Percentiles rank a stretch among this genome's conserved stretches.
Conservation (phyloP, 192 early-diverging fungal genomes). For the Linnemannia zychae region DNA sequence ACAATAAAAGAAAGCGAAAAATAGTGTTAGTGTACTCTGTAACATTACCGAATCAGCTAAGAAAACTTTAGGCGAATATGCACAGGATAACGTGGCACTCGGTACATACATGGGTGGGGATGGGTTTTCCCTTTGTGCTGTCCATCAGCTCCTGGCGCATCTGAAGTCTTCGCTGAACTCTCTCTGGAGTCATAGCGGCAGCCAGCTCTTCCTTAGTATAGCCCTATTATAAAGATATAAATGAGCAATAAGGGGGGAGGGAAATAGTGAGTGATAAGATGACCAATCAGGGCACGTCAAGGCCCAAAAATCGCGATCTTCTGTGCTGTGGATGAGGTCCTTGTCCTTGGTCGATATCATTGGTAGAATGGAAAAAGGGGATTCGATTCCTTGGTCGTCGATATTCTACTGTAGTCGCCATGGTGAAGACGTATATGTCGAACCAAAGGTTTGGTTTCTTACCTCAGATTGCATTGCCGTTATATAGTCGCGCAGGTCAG, state of each 20-base stretch:
- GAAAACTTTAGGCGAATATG: not conserved
- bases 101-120: not conserved
- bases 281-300: not conserved
- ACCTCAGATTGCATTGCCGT: conserved; percentile 1
- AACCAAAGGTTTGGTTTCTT: not conserved
- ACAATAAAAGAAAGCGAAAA: not conserved
- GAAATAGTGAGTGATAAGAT: not conserved
- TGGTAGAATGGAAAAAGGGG: too few relatives aligned
- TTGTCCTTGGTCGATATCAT: not conserved
- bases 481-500: conserved; percentile 28
- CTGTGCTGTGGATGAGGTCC: not conserved
- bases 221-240: not conserved
- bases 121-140: not conserved
- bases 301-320: not conserved
- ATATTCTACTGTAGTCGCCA: not conserved
- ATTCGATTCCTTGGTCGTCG: too few relatives aligned
- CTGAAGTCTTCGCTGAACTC: not conserved
- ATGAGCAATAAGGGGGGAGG: not conserved
- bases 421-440: not conserved
- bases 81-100: not conserved
- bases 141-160: not conserved
- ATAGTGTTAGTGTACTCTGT: not conserved
- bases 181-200: conserved; percentile 18
- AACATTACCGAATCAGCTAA: not conserved
- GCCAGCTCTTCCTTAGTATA: not conserved